These are phyloP conservation scores for Rhizopogon vinicolor DNA, from an alignment of 768 basidiomycete species.

Conservation along the genomic window DNA sequence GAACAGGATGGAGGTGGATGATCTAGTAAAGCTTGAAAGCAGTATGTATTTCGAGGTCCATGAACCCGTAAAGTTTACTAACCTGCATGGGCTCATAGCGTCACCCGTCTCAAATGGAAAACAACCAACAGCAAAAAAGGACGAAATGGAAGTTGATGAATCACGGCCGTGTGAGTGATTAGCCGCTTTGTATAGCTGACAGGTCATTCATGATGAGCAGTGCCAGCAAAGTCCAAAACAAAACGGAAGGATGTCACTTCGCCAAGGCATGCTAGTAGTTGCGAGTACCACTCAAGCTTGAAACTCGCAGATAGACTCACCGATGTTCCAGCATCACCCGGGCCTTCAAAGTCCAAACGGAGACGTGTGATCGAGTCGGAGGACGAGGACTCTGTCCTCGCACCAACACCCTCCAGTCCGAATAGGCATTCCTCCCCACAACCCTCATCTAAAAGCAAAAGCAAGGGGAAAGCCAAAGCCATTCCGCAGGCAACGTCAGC, in stretches of 20 bases:
- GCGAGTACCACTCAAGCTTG: slow-evolving; percentile 7
- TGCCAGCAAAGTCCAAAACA: slow-evolving; percentile 31
- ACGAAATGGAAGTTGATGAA: neutral
- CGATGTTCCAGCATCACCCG: slow-evolving; percentile 15
- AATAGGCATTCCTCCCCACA: neutral
- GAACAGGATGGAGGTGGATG: neutral
- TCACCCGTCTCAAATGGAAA: neutral
- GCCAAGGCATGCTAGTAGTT: slow-evolving; percentile 13
- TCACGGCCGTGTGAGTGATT: neutral
- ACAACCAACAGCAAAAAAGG: neutral
- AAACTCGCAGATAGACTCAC: slow-evolving; percentile 1
- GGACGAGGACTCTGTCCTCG: slow-evolving; percentile 34
- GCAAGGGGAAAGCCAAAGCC: slow-evolving; percentile 17
- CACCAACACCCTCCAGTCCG: neutral
- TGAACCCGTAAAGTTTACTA: neutral
- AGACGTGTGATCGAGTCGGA: slow-evolving; percentile 52
- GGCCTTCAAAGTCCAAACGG: slow-evolving; percentile 38
- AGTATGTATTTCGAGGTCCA: neutral
- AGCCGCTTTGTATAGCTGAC: neutral
- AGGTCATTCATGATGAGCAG: neutral
- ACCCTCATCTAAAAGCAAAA: slow-evolving; percentile 9
- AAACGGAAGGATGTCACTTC: slow-evolving; percentile 34
- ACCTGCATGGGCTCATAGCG: neutral
- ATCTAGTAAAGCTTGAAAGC: neutral
- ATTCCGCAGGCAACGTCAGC: slow-evolving; percentile 9